Base-by-base conservation (phyloP, 1,284 basidiomycete genomes). In the Pseudozyma tsukubaensis region DNA sequence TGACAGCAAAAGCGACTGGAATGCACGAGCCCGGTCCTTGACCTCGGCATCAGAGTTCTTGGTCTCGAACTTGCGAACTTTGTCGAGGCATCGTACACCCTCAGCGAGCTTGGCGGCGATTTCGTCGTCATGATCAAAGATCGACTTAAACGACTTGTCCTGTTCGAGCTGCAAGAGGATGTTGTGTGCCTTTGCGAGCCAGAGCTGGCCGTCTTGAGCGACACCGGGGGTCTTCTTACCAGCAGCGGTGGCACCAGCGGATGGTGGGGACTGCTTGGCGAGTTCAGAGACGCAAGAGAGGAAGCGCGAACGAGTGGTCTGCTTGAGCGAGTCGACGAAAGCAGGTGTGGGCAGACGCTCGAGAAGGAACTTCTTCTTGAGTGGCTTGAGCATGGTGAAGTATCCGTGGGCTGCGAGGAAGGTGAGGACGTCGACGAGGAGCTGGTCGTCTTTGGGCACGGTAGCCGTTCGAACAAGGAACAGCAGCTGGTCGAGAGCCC, bases 401-500 rank as follows among this genome's bases (percentile, higher is more conserved):
- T 95, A 89, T 0, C 94, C 94, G 78, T 96, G 89, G 5, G 94
- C 89, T 50, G 89, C 86, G 40, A 97, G 87, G 89, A 94, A 96
- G 72, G 94, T 90, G 42, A 98, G 87, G 50, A 94, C 86, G 11
- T 88, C 87, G 60, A 89, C 86, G 19, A 96, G 87, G 90, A 92
- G 93, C 49, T 87, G 87, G 81, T 96, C 93, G 57, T 89, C 88
- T 83, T 93, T 94, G 9, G 92, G 92, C 42, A 97, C 89, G 0
- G 90, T 88, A 7, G 89, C 89, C 81, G 94, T 95, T 57, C 92
- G 90, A 67, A 94, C 87, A 40, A 97, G 88, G 10, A 89, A 88
- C 11, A 90, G 86, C 29, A 97, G 87, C 86, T 98, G 96, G 62
- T 97, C 94, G 48, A 93, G 88, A 21, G 93, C 90, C 94, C 95